phyloP scores from a whole-genome alignment of 805 yeast genomes.

The Isabelozyma gotoi region DNA sequence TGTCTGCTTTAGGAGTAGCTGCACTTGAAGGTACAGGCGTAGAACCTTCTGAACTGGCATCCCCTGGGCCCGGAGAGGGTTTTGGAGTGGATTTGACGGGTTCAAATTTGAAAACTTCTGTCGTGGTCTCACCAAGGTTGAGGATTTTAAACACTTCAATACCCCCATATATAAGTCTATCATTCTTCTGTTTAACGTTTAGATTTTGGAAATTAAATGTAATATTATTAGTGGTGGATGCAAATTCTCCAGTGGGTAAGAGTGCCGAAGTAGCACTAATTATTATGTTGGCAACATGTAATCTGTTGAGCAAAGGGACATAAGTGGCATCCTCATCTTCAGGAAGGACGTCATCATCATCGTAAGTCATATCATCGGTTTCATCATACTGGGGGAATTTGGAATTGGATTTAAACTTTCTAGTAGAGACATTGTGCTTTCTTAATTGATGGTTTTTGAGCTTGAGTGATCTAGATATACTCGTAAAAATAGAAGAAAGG shows the following conservation, averaged over 20 bases:
- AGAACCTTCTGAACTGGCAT: constrained; percentile 1
- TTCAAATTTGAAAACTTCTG: constrained; percentile 26
- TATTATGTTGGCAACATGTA: constrained; percentile 36
- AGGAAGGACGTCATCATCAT: constrained; percentile 1
- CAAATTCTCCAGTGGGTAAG: constrained; percentile 38
- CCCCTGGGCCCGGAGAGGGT: constrained; percentile 1
- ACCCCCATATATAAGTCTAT: constrained; percentile 48
- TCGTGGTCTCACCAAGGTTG: constrained; percentile 14
- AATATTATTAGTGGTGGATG: constrained; percentile 25
- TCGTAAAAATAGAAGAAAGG: constrained; percentile 32
- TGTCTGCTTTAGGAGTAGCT: constrained; percentile 39
- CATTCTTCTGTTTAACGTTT: constrained; percentile 43
- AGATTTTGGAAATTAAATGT: constrained; percentile 26
- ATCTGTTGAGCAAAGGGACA: constrained; percentile 31
- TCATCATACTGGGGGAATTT: constrained; percentile 26
- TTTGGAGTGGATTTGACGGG: not conserved
- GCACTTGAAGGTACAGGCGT: constrained; percentile 5
- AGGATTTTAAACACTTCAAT: constrained; percentile 32
- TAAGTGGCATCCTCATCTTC: constrained; percentile 9
- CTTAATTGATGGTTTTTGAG: constrained; percentile 29
- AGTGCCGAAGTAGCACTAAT: constrained; percentile 51
- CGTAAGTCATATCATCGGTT: constrained; percentile 8
- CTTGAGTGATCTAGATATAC: constrained; percentile 35
- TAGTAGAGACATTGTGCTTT: constrained; percentile 9
- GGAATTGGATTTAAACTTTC: constrained; percentile 5